Base-by-base conservation (phyloP, 2,329 filamentous ascomycete genomes). In the Albifimbria verrucaria region DNA sequence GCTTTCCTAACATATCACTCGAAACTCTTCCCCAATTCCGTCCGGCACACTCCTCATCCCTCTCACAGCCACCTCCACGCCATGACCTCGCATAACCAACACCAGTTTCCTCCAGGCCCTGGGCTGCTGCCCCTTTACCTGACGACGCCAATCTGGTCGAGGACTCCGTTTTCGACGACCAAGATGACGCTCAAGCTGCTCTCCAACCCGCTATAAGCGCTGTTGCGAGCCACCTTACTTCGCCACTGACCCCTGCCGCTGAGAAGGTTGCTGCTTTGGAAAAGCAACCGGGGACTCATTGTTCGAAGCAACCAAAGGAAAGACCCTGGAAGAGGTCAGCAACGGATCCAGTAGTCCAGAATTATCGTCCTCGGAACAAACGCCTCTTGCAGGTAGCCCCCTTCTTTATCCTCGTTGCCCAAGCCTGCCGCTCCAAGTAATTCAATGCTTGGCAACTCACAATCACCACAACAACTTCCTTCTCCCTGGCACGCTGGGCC, bases 171-270 rank as follows among this genome's bases (percentile, higher is more conserved):
- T 59, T 68, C 23, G 64, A 62, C 48, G 77, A 80, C 45, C 72
- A 79, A 52, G 81, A 85, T 60, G 80, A 80, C 57, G 82, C 79
- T 4, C 80, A 83, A 58, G 82, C 81, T 7, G 75, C 85, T 45
- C 74, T 87, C 48, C 82, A 83, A 62, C 80, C 81, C 2, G 75
- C 81, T 22, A 77, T 87, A 57, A 85, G 81, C 63, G 74, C 75
- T 7, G 72, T 73, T 21, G 83, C 82, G 9, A 81, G 79, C 4
- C 77, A 81, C 46, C 69, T 85, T 39, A 80, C 80, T 12, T 77
- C 79, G 3, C 70, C 76, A 5, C 76, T 71, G 51, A 85, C 81
- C 0, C 79, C 82, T 6, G 81, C 80, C 4, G 73, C 76, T 24
- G 83, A 86, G 63, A 85, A 82, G 66, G 78, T 75, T 17, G 78